Conservation (phyloP, 2,329 filamentous ascomycete species). For the Clonostachys sp. region DNA sequence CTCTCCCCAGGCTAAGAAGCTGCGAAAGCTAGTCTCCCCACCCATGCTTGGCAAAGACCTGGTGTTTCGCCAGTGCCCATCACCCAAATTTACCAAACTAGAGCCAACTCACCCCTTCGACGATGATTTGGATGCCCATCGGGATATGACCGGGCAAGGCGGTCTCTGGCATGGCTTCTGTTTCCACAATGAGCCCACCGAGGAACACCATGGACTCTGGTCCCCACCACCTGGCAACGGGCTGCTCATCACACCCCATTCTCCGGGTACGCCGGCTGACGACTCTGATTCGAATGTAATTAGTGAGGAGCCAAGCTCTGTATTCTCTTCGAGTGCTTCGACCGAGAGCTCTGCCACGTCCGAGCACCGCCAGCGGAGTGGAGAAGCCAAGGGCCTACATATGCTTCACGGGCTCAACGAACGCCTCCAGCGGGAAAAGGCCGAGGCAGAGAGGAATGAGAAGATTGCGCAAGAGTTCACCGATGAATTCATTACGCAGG, state of each 20-base stretch:
- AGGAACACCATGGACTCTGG: neutral
- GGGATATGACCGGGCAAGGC: conserved; percentile 50
- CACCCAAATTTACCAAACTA: conserved; percentile 79
- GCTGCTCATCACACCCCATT: conserved; percentile 46
- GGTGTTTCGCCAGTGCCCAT: conserved; percentile 74
- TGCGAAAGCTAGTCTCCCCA: conserved; percentile 57
- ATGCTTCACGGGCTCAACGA: conserved; percentile 48
- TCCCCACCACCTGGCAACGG: conserved; percentile 3
- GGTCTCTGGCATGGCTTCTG: conserved; percentile 80
- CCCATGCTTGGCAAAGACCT: conserved; percentile 87
- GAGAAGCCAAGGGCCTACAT: conserved; percentile 37
- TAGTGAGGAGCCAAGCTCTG: conserved; percentile 32
- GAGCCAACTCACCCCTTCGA: conserved; percentile 68
- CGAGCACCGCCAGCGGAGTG: conserved; percentile 17
- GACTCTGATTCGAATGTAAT: conserved; percentile 30
- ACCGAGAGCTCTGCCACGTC: conserved; percentile 8
- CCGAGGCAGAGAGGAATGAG: conserved; percentile 43
- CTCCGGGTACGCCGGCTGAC: conserved; percentile 33
- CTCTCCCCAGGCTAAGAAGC: conserved; percentile 19
- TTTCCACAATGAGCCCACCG: conserved; percentile 31
- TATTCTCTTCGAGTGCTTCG: conserved; percentile 14
- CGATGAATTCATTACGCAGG: conserved; percentile 85
- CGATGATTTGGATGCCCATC: conserved; percentile 42
- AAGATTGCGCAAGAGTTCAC: conserved; percentile 65
- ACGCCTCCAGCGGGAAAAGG: conserved; percentile 28